Evolutionary conservation across 371 early-diverging fungal species (phyloP).

Genomic region (Lichtheimia hyalospora): DNA sequence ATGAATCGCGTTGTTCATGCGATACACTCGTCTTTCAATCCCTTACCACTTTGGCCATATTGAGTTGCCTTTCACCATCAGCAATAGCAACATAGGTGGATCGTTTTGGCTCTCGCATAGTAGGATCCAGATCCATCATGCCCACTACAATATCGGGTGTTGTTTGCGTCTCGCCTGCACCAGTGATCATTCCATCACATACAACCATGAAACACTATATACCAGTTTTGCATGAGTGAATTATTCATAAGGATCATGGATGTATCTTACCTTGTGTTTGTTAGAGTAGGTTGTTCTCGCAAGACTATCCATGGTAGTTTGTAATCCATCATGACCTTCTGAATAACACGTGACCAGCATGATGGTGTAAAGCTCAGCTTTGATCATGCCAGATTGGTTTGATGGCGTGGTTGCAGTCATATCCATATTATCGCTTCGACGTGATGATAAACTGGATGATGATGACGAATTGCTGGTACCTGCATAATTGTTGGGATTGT

Average conservation of each 20-base stretch:
- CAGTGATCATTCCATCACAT: constrained; percentile 49
- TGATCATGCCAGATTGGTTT: constrained; percentile 35
- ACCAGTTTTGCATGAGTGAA: too few species aligned
- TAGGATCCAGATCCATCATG: constrained; percentile 69
- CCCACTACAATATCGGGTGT: constrained; percentile 77
- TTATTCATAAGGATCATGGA: constrained; percentile 5
- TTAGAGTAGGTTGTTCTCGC: constrained; percentile 66
- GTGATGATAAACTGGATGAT: background rate
- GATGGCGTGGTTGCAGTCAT: background rate
- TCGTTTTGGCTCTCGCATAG: constrained; percentile 55
- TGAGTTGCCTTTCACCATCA: constrained; percentile 86
- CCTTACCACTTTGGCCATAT: constrained; percentile 86
- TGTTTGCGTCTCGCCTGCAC: constrained; percentile 45
- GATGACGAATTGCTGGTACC: constrained; percentile 2
- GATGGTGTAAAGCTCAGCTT: constrained; percentile 50
- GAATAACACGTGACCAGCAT: constrained; percentile 81
- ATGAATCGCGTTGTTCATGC: background rate
- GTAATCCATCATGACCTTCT: constrained; percentile 75
- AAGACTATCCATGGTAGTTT: constrained; percentile 83
- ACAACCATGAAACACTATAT: constrained; percentile 36
- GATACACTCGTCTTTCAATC: background rate
- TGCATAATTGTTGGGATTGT: constrained; percentile 12
- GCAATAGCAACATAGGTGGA: constrained; percentile 89
- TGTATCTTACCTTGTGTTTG: constrained; percentile 46
- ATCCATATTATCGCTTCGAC: background rate